A percentile compares a stretch with the other conserved stretches of the same genome.
These are phyloP conservation scores for Phytophthora macrochlamydospora DNA, from an alignment of 352 stramenopile species.

Conservation along the genomic window DNA sequence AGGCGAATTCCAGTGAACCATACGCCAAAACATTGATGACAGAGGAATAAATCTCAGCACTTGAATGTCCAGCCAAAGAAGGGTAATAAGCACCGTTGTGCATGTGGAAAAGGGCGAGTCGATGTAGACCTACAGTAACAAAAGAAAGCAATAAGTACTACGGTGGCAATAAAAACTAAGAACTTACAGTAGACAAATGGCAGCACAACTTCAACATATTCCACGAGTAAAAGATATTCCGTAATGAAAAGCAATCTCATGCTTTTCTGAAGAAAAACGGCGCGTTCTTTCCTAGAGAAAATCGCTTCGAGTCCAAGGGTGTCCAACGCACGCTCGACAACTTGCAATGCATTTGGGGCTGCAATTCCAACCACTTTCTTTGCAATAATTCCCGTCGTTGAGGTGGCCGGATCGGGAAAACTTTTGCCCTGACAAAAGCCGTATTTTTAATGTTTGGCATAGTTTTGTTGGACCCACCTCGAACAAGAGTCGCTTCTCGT, in stretches of 20 bases:
- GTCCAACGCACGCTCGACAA: no score
- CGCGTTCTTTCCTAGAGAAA: constrained; percentile 5
- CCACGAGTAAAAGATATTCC: constrained; percentile 37
- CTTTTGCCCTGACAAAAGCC: neutral
- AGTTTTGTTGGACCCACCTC: neutral
- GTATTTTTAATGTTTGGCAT: neutral
- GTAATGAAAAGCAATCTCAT: constrained; percentile 27
- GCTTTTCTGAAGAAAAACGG: constrained; percentile 22
- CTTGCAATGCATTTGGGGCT: neutral
- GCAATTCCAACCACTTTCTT: neutral
- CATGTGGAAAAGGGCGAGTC: constrained; percentile 7
- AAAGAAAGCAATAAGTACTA: neutral
- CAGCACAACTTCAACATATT: constrained; percentile 36
- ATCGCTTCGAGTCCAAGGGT: neutral
- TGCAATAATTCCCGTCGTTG: neutral
- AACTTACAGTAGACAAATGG: constrained; percentile 31
- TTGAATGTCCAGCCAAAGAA: constrained; percentile 6
- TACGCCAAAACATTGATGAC: constrained; percentile 16
- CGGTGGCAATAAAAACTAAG: neutral
- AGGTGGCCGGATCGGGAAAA: neutral
- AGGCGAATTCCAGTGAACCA: constrained; percentile 14
- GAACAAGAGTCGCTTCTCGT: neutral
- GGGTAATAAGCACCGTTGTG: constrained; percentile 21
- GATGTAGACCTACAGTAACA: constrained; percentile 3
- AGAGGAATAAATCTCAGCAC: neutral